Percentiles rank a stretch among this genome's conserved stretches.
These are phyloP conservation scores for Sabuloglossum arenarium DNA, from an alignment of 495 filamentous ascomycete species.

Conservation along the genomic window DNA sequence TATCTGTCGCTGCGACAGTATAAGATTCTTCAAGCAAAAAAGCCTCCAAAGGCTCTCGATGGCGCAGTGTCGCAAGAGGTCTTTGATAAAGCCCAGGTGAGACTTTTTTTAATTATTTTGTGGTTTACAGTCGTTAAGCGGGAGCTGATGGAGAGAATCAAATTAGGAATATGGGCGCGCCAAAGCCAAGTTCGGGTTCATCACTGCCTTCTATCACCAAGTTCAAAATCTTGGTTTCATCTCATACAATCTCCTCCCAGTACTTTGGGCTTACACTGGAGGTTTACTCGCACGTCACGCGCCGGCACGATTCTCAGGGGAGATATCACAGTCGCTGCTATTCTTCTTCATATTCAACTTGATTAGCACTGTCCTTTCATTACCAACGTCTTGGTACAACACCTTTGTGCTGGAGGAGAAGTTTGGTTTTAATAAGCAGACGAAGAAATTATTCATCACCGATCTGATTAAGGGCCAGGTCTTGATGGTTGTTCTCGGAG, in stretches of 20 bases:
- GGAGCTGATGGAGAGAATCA: background rate
- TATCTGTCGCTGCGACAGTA: conserved; percentile 78
- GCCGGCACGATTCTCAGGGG: conserved; percentile 62
- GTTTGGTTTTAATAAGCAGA: conserved; percentile 98
- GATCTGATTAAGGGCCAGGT: conserved; percentile 85
- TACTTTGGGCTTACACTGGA: conserved; percentile 71
- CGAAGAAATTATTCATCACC: conserved; percentile 64
- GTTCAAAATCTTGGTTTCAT: conserved; percentile 72
- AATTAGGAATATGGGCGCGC: conserved; percentile 72
- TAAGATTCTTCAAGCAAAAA: conserved; percentile 53
- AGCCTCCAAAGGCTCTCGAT: conserved; percentile 63
- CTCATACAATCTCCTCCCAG: conserved; percentile 74
- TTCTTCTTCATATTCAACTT: conserved; percentile 80
- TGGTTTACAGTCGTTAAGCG: background rate
- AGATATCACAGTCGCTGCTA: conserved; percentile 81
- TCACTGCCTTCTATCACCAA: conserved; percentile 65
- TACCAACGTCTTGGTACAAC: conserved; percentile 77
- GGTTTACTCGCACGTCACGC: conserved; percentile 47
- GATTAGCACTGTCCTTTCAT: conserved; percentile 49
- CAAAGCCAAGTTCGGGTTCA: conserved; percentile 72
- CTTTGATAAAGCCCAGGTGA: conserved; percentile 81
- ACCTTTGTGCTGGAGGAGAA: conserved; percentile 91
- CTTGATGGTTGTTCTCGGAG: conserved; percentile 54
- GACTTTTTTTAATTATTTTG: conserved; percentile 3
- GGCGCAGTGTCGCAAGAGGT: conserved; percentile 74